Evolutionary conservation across 148 eudicot species (phyloP).

Genomic region (Fagopyrum homotropicum): DNA sequence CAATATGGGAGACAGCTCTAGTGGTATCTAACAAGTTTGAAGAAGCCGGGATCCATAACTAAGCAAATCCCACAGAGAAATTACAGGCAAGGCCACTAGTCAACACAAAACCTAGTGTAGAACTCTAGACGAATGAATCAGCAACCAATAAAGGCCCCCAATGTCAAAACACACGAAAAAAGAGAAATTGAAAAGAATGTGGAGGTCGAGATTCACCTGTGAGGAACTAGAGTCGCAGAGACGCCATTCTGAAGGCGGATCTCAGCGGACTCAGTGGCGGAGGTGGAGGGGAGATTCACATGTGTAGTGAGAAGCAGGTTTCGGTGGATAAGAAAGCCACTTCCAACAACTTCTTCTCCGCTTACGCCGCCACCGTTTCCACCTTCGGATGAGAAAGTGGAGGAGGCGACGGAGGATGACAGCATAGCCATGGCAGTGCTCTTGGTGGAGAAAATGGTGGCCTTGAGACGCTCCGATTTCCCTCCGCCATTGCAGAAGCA

Average conservation of each 20-base stretch:
- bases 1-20: not conserved
- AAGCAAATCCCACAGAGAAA: not conserved
- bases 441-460: slow-evolving; percentile 54
- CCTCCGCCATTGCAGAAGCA: slow-evolving; percentile 96
- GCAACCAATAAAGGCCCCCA: not conserved
- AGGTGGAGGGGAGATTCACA: slow-evolving; percentile 65
- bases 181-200: not conserved
- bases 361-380: slow-evolving; percentile 10
- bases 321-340: slow-evolving; percentile 80
- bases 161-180: not conserved
- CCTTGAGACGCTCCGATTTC: slow-evolving; percentile 78
- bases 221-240: slow-evolving; percentile 71
- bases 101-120: not conserved
- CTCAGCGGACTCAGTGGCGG: slow-evolving; percentile 78
- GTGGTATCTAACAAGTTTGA: not conserved
- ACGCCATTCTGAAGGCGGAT: slow-evolving; percentile 71
- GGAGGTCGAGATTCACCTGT: slow-evolving; percentile 39
- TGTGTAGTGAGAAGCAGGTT: slow-evolving; percentile 82
- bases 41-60: slow-evolving; percentile 6
- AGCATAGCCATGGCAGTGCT: slow-evolving; percentile 63
- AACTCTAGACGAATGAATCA: not conserved
- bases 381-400: slow-evolving; percentile 9
- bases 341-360: slow-evolving; percentile 31
- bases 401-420: slow-evolving; percentile 13
- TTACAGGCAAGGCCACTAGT: slow-evolving; percentile 5